Percentiles rank a stretch among this genome's conserved stretches.
These are phyloP conservation scores for Clarireedia paspali DNA, from an alignment of 2,329 filamentous ascomycete genomes.

Conservation along the genomic window DNA sequence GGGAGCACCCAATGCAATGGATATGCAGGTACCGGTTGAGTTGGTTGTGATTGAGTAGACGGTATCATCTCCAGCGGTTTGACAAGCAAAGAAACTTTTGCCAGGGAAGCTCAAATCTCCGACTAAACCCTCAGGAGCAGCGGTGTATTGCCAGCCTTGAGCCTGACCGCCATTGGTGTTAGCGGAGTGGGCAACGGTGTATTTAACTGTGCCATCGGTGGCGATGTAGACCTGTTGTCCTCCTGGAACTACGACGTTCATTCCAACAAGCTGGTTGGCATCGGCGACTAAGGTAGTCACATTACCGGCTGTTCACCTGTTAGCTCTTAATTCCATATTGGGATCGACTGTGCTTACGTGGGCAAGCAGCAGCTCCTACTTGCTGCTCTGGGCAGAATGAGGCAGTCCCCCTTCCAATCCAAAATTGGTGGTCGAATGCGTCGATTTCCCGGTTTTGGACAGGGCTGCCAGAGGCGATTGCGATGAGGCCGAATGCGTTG, in stretches of 20 bases:
- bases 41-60: not conserved
- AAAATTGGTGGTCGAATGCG: not conserved
- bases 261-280: not conserved
- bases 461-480: constrained; percentile 18
- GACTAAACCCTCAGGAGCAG: not conserved
- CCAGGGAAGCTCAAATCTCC: not conserved
- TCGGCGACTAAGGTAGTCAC: not conserved
- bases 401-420: constrained; percentile 1
- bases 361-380: not conserved
- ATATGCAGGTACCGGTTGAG: not conserved
- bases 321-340: not conserved
- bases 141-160: not conserved
- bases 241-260: constrained; percentile 2
- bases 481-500: not conserved
- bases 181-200: not conserved
- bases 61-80: too few species aligned
- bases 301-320: not conserved
- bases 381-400: constrained; percentile 16
- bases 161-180: not conserved
- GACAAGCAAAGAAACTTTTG: too few species aligned
- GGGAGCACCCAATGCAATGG: not conserved
- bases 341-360: not conserved
- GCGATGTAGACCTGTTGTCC: constrained; percentile 6
- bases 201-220: not conserved
- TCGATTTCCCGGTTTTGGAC: too few species aligned